Evolutionary conservation across 352 stramenopile species (phyloP), one percentile per base, ranked within the genome.

Genomic region (Elongisporangium prolatum): DNA sequence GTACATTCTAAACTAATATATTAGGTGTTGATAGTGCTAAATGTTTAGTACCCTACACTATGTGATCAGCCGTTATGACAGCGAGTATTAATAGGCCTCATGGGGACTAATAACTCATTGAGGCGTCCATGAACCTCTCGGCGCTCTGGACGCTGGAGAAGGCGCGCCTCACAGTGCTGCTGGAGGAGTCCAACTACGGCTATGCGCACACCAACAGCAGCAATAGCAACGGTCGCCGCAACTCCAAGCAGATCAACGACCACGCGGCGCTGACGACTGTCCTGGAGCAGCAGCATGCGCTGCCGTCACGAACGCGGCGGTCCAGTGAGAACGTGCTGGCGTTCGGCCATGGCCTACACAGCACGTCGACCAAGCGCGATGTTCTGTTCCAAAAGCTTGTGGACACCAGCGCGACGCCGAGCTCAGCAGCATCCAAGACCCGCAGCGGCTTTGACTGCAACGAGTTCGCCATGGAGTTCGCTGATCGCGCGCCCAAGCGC

Each of bases 381-480:
- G 34, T 55, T 47, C 16, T 74, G 2, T 84, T 79, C 52, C 58
- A 56, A 9, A 54, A 69, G 38, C 65, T 86, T 4, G 17, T 89
- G 13, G 66, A 82, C 20, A 64, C 72, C 20, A 84, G 74, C 53
- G 63, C 72, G 4, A 48, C 69, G 4, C 66, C 66, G 1, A 14
- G 48, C 1, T 34, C 40, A 4, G 16, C 56, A 2, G 16, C 56
- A 2, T 37, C 59, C 0, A 34, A 62, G 2, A 48, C 60, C 1
- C 28, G 4, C 21, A 57, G 56, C 6, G 60, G 72, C n/a, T 66
- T 63, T 18, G 65, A 73, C 48, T 61, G 50, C 44, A 89, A 89
- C 50, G 76, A 86, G 54, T 87, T 89, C 47, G 77, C 79, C 5
- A 79, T 84, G 37, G 79, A 89, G 48, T 89, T 84, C 52, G 73